Conservation (phyloP, 768 basidiomycete species). For the Lentinula edodes region DNA sequence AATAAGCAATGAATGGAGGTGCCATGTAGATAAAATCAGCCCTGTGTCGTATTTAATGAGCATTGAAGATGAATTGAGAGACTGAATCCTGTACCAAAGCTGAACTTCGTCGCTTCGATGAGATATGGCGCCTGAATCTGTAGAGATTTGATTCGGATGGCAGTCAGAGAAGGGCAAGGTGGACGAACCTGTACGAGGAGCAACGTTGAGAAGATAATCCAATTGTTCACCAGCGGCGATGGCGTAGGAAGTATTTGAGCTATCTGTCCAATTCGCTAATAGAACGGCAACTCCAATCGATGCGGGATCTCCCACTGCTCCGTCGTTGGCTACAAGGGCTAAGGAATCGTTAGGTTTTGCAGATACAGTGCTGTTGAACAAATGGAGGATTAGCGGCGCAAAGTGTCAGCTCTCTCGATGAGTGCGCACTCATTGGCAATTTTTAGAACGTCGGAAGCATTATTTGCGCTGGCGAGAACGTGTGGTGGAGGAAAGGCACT, state of each 20-base stretch:
- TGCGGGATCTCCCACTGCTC: conserved; percentile 63
- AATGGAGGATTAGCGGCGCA: neutral
- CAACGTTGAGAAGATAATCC: conserved; percentile 35
- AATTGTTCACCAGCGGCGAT: conserved; percentile 42
- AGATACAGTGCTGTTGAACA: conserved; percentile 34
- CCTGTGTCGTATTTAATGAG: neutral
- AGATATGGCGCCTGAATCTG: conserved; percentile 37
- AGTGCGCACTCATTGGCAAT: conserved; percentile 33
- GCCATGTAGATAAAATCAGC: conserved; percentile 11
- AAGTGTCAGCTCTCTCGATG: neutral
- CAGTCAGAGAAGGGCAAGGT: neutral
- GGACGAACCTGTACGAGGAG: conserved; percentile 38
- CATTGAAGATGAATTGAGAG: neutral
- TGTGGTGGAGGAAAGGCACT: conserved; percentile 36
- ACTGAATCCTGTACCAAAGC: conserved; percentile 33
- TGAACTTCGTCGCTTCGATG: conserved; percentile 48
- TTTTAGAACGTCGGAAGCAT: conserved; percentile 33
- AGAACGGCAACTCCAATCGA: conserved; percentile 71
- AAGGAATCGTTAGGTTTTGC: conserved; percentile 29
- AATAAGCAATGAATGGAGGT: conserved; percentile 65
- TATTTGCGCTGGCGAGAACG: conserved; percentile 19
- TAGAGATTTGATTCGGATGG: neutral
- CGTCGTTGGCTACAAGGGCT: conserved; percentile 39
- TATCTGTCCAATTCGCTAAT: conserved; percentile 47
- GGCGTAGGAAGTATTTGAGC: neutral